phyloP scores from a whole-genome alignment of 129 eudicot genomes.

The Oenanthe sinensis region DNA sequence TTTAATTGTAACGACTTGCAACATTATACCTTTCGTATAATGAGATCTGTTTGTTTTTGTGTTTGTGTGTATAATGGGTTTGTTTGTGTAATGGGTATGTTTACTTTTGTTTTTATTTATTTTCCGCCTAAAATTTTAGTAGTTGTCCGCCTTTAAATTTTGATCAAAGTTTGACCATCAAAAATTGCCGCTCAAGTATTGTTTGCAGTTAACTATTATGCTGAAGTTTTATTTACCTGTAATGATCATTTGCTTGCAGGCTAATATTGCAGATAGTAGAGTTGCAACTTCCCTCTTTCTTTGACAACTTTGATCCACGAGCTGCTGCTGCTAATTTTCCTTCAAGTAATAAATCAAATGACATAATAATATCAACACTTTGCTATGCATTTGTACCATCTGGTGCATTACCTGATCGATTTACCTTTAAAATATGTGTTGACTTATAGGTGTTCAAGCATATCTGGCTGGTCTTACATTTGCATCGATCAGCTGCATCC shows the following conservation, averaged over 20 bases:
- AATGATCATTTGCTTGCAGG: conserved; percentile 6
- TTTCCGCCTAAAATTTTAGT: too few species aligned
- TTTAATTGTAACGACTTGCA: too few species aligned
- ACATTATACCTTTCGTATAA: too few species aligned
- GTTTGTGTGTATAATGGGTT: too few species aligned
- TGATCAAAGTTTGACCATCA: too few species aligned
- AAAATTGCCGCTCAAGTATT: too few species aligned
- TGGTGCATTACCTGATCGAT: conserved; percentile 7
- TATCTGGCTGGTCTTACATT: conserved; percentile 98
- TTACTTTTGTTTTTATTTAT: too few species aligned
- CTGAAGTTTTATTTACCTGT: not conserved
- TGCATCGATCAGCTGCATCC: conserved; percentile 98
- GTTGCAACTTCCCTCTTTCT: conserved; percentile 89
- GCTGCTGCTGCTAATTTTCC: conserved; percentile 99
- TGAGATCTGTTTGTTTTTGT: too few species aligned
- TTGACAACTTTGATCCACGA: conserved; percentile 92
- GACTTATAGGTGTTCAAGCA: conserved; percentile 75
- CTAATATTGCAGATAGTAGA: conserved; percentile 61
- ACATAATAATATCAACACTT: not conserved
- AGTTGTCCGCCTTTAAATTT: too few species aligned
- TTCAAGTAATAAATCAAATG: conserved; percentile 42
- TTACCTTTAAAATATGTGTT: not conserved
- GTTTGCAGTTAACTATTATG: not conserved
- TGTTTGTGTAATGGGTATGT: too few species aligned
- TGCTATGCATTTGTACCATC: not conserved